A percentile compares a stretch with the other conserved stretches of the same genome.
Conservation (phyloP, 2,329 filamentous ascomycete genomes). For the Geosmithia putterillii region DNA sequence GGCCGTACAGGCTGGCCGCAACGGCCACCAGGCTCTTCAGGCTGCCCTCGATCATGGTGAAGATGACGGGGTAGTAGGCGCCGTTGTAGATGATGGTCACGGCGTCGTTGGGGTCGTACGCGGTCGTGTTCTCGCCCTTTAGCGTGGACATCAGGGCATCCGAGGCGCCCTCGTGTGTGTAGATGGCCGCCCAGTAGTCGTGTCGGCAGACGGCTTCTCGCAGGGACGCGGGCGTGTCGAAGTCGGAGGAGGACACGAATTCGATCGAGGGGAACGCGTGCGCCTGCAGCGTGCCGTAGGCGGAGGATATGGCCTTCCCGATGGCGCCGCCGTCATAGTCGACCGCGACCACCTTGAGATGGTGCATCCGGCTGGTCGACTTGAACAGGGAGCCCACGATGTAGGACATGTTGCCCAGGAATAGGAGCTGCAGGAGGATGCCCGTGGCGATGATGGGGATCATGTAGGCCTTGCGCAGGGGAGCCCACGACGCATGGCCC, state of each 20-base stretch:
- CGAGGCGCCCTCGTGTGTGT: conserved; percentile 17
- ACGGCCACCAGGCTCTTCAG: conserved; percentile 14
- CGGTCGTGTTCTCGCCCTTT: conserved; percentile 8
- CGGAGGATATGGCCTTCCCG: conserved; percentile 15
- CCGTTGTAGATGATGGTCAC: conserved; percentile 23
- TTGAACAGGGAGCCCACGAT: conserved; percentile 19
- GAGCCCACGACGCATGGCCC: background rate
- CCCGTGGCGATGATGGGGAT: background rate
- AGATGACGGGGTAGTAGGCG: conserved; percentile 18
- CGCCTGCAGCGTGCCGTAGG: conserved; percentile 18
- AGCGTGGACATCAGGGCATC: conserved; percentile 14
- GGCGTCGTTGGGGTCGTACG: conserved; percentile 18
- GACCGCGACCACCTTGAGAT: conserved; percentile 14
- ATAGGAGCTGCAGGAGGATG: background rate
- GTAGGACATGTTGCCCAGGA: conserved; percentile 8
- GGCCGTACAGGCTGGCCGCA: conserved; percentile 5
- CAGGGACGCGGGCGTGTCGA: conserved; percentile 11
- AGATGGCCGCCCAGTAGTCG: conserved; percentile 24
- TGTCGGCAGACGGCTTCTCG: conserved; percentile 19
- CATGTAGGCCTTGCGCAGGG: background rate
- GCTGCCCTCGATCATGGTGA: conserved; percentile 14
- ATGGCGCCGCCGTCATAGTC: conserved; percentile 19
- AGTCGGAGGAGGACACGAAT: conserved; percentile 11
- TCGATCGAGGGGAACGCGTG: conserved; percentile 17
- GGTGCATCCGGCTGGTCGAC: conserved; percentile 8